Percentiles rank a stretch among this genome's conserved stretches.
phyloP scores from a whole-genome alignment of 495 filamentous ascomycete species.

The Acidiella bohemica region DNA sequence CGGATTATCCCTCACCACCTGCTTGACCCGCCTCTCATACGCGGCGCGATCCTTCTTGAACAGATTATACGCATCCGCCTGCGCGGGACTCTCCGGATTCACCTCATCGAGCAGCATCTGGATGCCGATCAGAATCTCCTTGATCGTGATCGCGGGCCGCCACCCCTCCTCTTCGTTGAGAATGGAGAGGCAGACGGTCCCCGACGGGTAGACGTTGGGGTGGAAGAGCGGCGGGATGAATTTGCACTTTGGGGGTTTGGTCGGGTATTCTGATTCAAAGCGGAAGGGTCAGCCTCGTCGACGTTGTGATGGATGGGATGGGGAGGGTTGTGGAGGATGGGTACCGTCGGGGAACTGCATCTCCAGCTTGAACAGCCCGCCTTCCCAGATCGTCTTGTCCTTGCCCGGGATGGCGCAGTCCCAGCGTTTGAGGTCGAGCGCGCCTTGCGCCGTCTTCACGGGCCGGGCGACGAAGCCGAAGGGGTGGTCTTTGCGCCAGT shows the following conservation, averaged over 20 bases:
- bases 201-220: constrained; percentile 96
- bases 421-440: constrained; percentile 88
- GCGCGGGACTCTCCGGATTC: constrained; percentile 91
- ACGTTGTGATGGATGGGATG: too few species aligned
- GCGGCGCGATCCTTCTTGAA: constrained; percentile 80
- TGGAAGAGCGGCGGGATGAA: constrained; percentile 94
- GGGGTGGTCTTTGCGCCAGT: constrained; percentile 92
- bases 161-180: constrained; percentile 97
- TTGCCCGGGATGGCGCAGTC: constrained; percentile 94
- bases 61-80: constrained; percentile 94
- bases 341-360: constrained; percentile 90
- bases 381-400: constrained; percentile 91
- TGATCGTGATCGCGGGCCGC: constrained; percentile 96
- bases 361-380: constrained; percentile 85
- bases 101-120: constrained; percentile 93
- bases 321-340: too few species aligned
- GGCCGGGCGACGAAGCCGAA: constrained; percentile 96
- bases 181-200: constrained; percentile 94
- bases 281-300: too few species aligned
- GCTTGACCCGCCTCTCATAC: constrained; percentile 76
- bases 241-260: constrained; percentile 98
- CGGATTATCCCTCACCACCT: constrained; percentile 78
- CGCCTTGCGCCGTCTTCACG: constrained; percentile 59
- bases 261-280: constrained; percentile 83
- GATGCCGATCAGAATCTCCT: constrained; percentile 89